Base-by-base conservation (phyloP, 1,284 basidiomycete species). In the Tylopilus sp. region DNA sequence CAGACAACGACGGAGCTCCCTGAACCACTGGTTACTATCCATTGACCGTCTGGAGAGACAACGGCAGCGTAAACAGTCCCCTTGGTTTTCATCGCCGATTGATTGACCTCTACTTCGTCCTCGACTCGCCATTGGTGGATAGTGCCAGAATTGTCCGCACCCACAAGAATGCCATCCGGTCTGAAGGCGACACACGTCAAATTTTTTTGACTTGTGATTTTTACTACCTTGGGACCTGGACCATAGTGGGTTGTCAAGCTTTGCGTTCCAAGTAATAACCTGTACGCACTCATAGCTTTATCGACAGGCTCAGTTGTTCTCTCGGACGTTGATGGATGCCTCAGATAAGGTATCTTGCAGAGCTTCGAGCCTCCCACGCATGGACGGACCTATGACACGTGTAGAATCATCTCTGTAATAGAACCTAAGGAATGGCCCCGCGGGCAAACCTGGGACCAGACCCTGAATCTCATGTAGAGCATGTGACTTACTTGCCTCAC, bases 31-130 rank as follows among this genome's bases (percentile, higher is more conserved):
- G 38, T 53, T 19, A 58, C 61, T 33, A 62, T 44, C 61, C 61
- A 62, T 36, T 19, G 24, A 6, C 62, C 62, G 32, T 63, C 62
- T 41, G 29, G 38, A 7, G 62, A 63, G n/a, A 33, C 57, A 24
- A 26, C 57, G 24, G 22, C 16, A 22, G 51, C 52, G 6, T 22
- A 49, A 12, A 49, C 47, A 49, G 22, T 10, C 22, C 47, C 47
- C 6, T 49, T 24, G 47, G 15, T n/a, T n/a, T 24, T 24, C 47
- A 49, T 49, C 47, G n/a, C 9, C 6, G 18, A 22, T n/a, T n/a
- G 8, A 49, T n/a, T 13, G 47, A 49, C 47, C 47, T 49, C 47
- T n/a, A 49, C 47, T n/a, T n/a, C 13, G n/a, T 49, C 47, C 6
- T 12, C 22, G 47, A 24, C 10, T 2, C 10, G n/a, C n/a, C 47